Evolutionary conservation across 2,329 filamentous ascomycete genomes (phyloP).

Genomic region (Cercospora canescens): DNA sequence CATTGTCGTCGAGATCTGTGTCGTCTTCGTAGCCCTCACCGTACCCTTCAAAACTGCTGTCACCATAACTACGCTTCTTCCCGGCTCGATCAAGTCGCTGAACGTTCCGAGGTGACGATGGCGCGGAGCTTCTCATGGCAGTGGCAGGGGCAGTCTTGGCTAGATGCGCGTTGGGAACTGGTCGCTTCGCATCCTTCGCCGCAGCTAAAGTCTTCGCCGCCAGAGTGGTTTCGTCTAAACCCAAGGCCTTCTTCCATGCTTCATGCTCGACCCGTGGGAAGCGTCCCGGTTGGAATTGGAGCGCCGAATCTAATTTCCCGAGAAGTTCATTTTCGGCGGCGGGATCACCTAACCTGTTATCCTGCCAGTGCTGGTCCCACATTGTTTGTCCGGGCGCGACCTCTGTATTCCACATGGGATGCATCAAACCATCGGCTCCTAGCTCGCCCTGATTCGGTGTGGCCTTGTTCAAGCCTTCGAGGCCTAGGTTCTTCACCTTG

Average conservation of each 20-base stretch:
- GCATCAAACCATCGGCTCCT: slow-evolving; percentile 37
- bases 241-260: slow-evolving; percentile 46
- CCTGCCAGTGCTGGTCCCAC: slow-evolving; percentile 40
- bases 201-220: slow-evolving; percentile 30
- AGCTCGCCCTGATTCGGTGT: slow-evolving; percentile 41
- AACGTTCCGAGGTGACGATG: slow-evolving; percentile 44
- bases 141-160: slow-evolving; percentile 29
- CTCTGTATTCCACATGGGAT: slow-evolving; percentile 31
- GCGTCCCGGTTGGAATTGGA: slow-evolving; percentile 46
- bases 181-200: slow-evolving; percentile 8
- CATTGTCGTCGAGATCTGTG: slow-evolving; percentile 63
- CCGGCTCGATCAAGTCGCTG: slow-evolving; percentile 63
- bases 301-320: slow-evolving; percentile 42
- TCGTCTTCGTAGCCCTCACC: slow-evolving; percentile 71
- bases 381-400: slow-evolving; percentile 9
- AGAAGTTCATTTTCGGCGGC: slow-evolving; percentile 33
- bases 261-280: slow-evolving; percentile 43
- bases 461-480: slow-evolving; percentile 52
- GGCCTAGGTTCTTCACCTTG: slow-evolving; percentile 51
- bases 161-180: slow-evolving; percentile 26
- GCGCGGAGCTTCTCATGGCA: slow-evolving; percentile 33
- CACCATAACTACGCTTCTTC: slow-evolving; percentile 76
- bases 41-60: slow-evolving; percentile 74
- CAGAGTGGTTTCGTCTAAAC: slow-evolving; percentile 42
- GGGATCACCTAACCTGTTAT: slow-evolving; percentile 40